Conservation (phyloP, 2,329 filamentous ascomycete species). For the Talaromyces piceae region DNA sequence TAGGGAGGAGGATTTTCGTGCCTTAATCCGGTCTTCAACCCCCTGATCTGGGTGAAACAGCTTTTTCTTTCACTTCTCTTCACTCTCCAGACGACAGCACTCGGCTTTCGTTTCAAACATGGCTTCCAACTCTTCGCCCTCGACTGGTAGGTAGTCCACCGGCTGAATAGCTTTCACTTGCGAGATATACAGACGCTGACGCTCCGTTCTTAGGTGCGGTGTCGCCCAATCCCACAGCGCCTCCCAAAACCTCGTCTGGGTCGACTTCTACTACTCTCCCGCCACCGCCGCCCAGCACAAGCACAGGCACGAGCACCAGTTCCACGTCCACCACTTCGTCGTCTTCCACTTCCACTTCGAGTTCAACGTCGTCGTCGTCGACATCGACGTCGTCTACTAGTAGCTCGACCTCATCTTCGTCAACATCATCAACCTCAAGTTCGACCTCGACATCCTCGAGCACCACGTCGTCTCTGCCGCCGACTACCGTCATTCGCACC, state of each 20-base stretch:
- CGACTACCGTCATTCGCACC: not conserved
- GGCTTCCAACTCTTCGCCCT: not conserved
- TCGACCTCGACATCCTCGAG: constrained; percentile 2
- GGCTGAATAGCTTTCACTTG: not conserved
- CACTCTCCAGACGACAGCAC: not conserved
- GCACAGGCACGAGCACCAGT: not conserved
- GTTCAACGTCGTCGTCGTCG: constrained; percentile 5
- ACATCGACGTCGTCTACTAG: constrained; percentile 10
- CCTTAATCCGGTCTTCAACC: not conserved
- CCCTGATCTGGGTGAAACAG: not conserved
- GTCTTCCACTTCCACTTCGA: constrained; percentile 6
- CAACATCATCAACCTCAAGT: constrained; percentile 2
- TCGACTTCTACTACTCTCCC: constrained; percentile 4
- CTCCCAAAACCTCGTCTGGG: constrained; percentile 8
- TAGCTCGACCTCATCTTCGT: constrained; percentile 12
- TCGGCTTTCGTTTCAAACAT: not conserved
- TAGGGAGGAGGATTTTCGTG: not conserved
- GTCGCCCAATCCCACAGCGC: constrained; percentile 5
- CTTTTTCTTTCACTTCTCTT: not conserved
- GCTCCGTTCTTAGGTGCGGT: not conserved
- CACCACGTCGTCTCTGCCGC: constrained; percentile 2
- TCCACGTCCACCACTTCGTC: not conserved
- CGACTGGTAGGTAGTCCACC: not conserved
- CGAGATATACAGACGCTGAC: not conserved
- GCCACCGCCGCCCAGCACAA: too few relatives aligned